A percentile compares a stretch with the other conserved stretches of the same genome.
Conservation (phyloP, 106 monocot genomes). For the Dendrobium chrysotoxum region DNA sequence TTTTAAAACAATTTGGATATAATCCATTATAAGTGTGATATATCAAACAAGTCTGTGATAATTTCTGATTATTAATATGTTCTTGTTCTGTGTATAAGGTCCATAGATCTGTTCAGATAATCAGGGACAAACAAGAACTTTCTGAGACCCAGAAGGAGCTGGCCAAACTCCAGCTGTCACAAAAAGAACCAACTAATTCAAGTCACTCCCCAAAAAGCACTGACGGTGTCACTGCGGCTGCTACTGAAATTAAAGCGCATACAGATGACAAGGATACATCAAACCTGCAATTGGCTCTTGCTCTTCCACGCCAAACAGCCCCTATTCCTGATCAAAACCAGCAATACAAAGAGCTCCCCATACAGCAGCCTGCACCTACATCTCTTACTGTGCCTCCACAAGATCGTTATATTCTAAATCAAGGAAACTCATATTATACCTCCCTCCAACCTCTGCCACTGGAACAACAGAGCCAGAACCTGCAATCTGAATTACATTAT, state of each 20-base stretch:
- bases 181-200: conserved; percentile 40
- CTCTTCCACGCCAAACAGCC: conserved; percentile 38
- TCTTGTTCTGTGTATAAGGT: conserved; percentile 26
- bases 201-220: conserved; percentile 20
- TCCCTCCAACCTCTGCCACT: conserved; percentile 32
- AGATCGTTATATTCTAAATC: conserved; percentile 31
- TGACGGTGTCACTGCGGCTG: conserved; percentile 22
- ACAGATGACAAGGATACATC: conserved; percentile 30
- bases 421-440: conserved; percentile 32
- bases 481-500: conserved; percentile 43
- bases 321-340: conserved; percentile 24
- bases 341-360: conserved; percentile 3
- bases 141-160: conserved; percentile 87
- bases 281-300: conserved; percentile 60
- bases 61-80: not conserved
- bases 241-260: conserved; percentile 34
- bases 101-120: conserved; percentile 85
- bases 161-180: conserved; percentile 54
- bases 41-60: not conserved
- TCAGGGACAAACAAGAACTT: conserved; percentile 90
- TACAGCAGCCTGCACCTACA: conserved; percentile 17
- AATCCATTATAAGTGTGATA: not conserved
- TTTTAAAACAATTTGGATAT: not conserved
- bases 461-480: conserved; percentile 26
- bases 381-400: conserved; percentile 23